These are phyloP conservation scores for Cyclanthera cordifolia DNA, from an alignment of 306 rosid species.

Conservation along the genomic window DNA sequence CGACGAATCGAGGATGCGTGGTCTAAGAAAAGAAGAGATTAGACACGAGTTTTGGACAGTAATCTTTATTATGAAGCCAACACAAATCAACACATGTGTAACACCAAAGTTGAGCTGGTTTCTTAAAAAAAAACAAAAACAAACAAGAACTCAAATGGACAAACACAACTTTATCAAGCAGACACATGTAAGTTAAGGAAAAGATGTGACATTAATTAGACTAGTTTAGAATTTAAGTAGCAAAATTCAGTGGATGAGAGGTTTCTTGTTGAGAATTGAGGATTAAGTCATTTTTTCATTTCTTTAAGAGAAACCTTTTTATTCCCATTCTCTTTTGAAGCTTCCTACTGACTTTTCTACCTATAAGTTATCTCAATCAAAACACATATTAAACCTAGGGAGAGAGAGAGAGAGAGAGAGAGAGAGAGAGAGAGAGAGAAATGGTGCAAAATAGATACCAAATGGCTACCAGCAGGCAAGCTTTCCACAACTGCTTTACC, in stretches of 20 bases:
- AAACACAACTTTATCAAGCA: neutral
- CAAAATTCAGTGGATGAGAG: neutral
- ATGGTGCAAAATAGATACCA: constrained; percentile 27
- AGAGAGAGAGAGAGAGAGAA: neutral
- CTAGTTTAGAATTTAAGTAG: neutral
- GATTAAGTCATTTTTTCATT: neutral
- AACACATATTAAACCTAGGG: neutral
- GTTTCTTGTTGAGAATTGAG: neutral
- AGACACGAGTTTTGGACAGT: neutral
- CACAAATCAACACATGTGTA: neutral
- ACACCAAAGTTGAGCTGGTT: neutral
- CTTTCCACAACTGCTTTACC: constrained; percentile 54
- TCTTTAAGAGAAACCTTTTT: neutral
- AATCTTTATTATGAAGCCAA: neutral
- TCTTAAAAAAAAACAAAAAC: neutral
- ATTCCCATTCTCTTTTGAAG: neutral
- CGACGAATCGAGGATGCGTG: constrained; percentile 39
- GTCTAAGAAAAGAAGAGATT: constrained; percentile 19
- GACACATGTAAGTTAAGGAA: neutral
- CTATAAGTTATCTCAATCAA: neutral
- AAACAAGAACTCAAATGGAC: neutral
- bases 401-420: too few species aligned
- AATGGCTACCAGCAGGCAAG: constrained; percentile 22
- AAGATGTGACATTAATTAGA: neutral
- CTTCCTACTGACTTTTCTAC: neutral